Evolutionary conservation across 345 rosid species (phyloP).

Genomic region (Abelmoschus esculentus): DNA sequence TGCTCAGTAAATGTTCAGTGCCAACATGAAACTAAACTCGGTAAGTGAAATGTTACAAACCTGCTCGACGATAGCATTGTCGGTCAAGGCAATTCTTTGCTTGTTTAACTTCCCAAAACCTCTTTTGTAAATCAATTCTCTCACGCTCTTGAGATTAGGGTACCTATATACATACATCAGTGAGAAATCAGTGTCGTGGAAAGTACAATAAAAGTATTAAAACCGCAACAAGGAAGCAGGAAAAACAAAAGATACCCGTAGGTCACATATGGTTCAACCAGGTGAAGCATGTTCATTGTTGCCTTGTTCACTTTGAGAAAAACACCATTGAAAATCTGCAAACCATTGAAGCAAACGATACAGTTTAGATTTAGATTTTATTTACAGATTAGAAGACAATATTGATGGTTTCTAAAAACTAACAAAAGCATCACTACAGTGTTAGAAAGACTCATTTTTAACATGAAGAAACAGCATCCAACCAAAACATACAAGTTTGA

Average conservation of each 20-base stretch:
- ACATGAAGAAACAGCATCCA: not conserved
- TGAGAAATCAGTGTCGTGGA: not conserved
- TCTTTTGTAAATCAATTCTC: constrained; percentile 76
- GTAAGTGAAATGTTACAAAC: constrained; percentile 18
- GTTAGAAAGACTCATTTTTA: not conserved
- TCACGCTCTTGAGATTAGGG: constrained; percentile 41
- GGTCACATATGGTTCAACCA: constrained; percentile 94
- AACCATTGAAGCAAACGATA: not conserved
- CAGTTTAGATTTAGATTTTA: not conserved
- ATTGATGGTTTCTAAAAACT: no score
- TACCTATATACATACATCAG: constrained; percentile 34
- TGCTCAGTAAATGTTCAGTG: not conserved
- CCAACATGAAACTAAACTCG: not conserved
- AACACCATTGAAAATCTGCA: constrained; percentile 85
- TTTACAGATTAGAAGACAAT: not conserved
- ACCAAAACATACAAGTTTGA: not conserved
- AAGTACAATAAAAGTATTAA: not conserved
- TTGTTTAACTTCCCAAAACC: constrained; percentile 81
- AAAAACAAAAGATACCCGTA: constrained; percentile 44
- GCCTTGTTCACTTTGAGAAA: constrained; percentile 89
- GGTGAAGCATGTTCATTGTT: constrained; percentile 83
- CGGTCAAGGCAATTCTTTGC: constrained; percentile 72
- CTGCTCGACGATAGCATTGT: constrained; percentile 73
- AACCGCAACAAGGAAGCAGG: no score
- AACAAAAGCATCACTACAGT: not conserved